These are phyloP conservation scores for Colletotrichum sp. DNA, from an alignment of 2,329 filamentous ascomycete genomes.

Conservation along the genomic window DNA sequence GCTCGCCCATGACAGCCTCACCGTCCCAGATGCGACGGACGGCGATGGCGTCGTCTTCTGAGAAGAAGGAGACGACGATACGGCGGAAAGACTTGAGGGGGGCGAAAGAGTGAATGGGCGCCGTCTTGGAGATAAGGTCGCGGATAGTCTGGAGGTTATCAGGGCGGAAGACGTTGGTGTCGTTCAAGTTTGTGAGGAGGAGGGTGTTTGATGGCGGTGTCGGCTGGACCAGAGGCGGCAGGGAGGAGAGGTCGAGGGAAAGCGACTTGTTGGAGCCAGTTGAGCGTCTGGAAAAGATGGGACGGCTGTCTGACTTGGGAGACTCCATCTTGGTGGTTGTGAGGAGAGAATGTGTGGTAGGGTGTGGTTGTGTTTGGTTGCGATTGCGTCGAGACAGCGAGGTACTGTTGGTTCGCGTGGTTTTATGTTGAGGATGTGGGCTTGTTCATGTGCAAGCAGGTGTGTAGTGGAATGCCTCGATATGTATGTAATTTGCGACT, in stretches of 20 bases:
- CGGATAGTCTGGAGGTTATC: slow-evolving; percentile 77
- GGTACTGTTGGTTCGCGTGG: not conserved
- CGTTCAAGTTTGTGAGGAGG: slow-evolving; percentile 80
- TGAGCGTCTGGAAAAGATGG: slow-evolving; percentile 41
- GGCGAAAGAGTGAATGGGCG: slow-evolving; percentile 77
- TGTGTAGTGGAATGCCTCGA: not conserved
- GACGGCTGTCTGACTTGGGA: slow-evolving; percentile 29
- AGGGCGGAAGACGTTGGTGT: slow-evolving; percentile 74
- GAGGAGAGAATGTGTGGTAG: not conserved
- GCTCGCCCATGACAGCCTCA: slow-evolving; percentile 73
- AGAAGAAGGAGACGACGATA: slow-evolving; percentile 80
- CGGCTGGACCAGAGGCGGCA: slow-evolving; percentile 74
- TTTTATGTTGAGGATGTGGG: not conserved
- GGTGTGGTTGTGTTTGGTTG: not conserved
- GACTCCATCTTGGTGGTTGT: slow-evolving; percentile 34
- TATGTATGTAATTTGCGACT: not conserved
- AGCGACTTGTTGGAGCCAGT: slow-evolving; percentile 56
- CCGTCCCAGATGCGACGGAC: slow-evolving; percentile 78
- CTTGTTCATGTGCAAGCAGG: not conserved
- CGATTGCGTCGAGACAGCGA: not conserved
- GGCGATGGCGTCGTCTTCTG: slow-evolving; percentile 69
- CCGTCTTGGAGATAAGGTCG: slow-evolving; percentile 71
- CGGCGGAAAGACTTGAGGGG: slow-evolving; percentile 84
- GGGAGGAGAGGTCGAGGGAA: slow-evolving; percentile 74
- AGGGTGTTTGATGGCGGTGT: slow-evolving; percentile 82